A percentile compares a stretch with the other conserved stretches of the same genome.
These are phyloP conservation scores for Pleurotus platypus DNA, from an alignment of 768 basidiomycete genomes.

Conservation along the genomic window DNA sequence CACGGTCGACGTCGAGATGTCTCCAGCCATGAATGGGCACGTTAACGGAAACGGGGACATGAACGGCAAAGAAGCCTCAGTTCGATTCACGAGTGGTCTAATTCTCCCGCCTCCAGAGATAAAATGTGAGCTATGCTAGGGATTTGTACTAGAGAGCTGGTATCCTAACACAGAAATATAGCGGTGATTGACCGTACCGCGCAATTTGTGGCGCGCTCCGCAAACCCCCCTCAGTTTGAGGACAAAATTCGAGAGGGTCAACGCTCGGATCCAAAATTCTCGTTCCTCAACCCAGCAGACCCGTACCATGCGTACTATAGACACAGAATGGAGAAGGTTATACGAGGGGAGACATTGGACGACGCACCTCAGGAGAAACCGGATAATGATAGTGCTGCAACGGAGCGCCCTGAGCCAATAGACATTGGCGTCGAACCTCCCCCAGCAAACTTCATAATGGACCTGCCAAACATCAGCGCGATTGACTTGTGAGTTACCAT, in stretches of 20 bases:
- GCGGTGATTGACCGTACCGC: slow-evolving; percentile 97
- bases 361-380: slow-evolving; percentile 48
- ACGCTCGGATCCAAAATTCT: slow-evolving; percentile 96
- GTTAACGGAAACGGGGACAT: slow-evolving; percentile 39
- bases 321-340: slow-evolving; percentile 81
- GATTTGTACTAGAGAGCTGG: background rate
- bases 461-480: slow-evolving; percentile 81
- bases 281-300: slow-evolving; percentile 95
- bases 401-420: slow-evolving; percentile 38
- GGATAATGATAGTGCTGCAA: slow-evolving; percentile 31
- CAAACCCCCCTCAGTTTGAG: slow-evolving; percentile 90
- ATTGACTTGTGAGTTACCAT: slow-evolving; percentile 79
- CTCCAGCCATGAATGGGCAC: slow-evolving; percentile 33
- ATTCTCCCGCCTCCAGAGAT: slow-evolving; percentile 97
- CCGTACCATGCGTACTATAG: slow-evolving; percentile 99
- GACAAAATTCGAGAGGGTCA: slow-evolving; percentile 97
- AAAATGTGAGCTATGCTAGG: slow-evolving; percentile 64
- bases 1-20: too few relatives aligned
- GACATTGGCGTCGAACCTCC: slow-evolving; percentile 79
- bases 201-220: slow-evolving; percentile 86
- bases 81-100: slow-evolving; percentile 76
- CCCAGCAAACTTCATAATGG: slow-evolving; percentile 75
- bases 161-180: slow-evolving; percentile 25
- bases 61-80: slow-evolving; percentile 27
- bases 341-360: slow-evolving; percentile 70